Base-by-base conservation (phyloP, 352 stramenopile species). In the Halophytophthora polymorphica region DNA sequence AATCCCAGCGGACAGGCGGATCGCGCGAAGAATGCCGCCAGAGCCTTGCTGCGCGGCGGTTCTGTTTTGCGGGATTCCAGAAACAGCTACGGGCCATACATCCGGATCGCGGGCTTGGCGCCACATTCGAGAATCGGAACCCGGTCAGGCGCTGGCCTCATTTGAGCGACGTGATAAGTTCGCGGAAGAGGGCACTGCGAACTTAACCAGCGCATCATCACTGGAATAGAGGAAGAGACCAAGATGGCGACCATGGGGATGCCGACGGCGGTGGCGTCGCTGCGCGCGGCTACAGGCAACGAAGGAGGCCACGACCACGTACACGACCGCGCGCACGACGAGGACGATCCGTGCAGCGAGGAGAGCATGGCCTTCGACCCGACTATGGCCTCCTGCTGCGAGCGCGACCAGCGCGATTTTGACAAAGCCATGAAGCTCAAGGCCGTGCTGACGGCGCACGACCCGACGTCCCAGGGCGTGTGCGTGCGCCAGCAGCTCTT, bases 401-500 rank as follows among this genome's bases (percentile, higher is more conserved):
- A 84, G 47, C 68, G 69, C 28, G 77, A 88, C 53, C 56, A 69
- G 44, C 55, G 66, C 44, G 70, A 76, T 43, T 88, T 74, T 53
- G 60, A 73, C 40, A 79, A 81, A 55, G 74, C 74, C 50, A 83
- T 84, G 74, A 61, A 73, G 47, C 72, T 88, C 45, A 88, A 88
- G 55, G 52, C 64, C 3, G 40, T 83, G 43, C 56, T 88, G 22
- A 86, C 74, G 4, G 68, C 58, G 18, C 66, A 85, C 42, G 77
- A 88, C 38, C 77, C 64, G 19, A 75, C 77, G 15, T 78, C 70
- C 5, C 45, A 64, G 17, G 73, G 68, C 12, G 77, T 88, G 45
- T 70, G 70, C 25, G 54, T 73, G 55, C 77, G 77, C 12, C 77
- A 88, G 53, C 69, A 86, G 45, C 50, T 88, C 42, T 78, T 88